Base-by-base conservation (phyloP, 441 rosid species). In the Gossypium laxum region DNA sequence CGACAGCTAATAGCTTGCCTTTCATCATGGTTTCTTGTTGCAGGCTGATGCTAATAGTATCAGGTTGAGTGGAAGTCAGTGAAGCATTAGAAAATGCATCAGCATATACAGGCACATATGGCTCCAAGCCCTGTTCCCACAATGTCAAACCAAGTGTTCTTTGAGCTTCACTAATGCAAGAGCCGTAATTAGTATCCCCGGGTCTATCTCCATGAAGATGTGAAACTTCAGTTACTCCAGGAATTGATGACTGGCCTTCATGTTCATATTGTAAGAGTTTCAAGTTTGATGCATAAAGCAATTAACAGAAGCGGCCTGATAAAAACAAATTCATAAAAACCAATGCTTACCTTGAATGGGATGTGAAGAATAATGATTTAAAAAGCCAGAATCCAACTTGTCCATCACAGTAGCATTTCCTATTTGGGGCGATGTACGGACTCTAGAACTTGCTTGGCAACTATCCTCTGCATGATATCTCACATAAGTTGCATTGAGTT, bases 71-170 rank as follows among this genome's bases (percentile, higher is more conserved):
- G 51, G 87, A 79, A 76, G 55, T 69, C 24, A 61, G 19, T 68
- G 82, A 60, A 22, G 41, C 12, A 65, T 47, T 51, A 81, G 75
- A 79, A 74, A 87, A 72, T 65, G 70, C 75, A 75, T 10, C 78
- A 55, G 73, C 73, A 55, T 76, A 73, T 62, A 80, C 88, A 60
- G 79, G 63, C 68, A 76, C 69, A 68, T 82, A 84, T 73, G 83
- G 84, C 71, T 76, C 82, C 72, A 85, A 72, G 64, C 84, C 82
- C 67, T 79, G 91, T 81, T 87, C 92, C 94, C 92, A 89, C 11
- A 90, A 81, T 79, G 76, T 77, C 78, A 82, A 77, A 79, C 81
- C 85, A 78, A 72, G 80, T 64, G 79, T 76, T 62, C 84, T 84
- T 74, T 85, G 91, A 47, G 85, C 75, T 70, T 79, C 86, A 50